phyloP scores from a whole-genome alignment of 2,329 filamentous ascomycete genomes.

The Lachnellula occidentalis region DNA sequence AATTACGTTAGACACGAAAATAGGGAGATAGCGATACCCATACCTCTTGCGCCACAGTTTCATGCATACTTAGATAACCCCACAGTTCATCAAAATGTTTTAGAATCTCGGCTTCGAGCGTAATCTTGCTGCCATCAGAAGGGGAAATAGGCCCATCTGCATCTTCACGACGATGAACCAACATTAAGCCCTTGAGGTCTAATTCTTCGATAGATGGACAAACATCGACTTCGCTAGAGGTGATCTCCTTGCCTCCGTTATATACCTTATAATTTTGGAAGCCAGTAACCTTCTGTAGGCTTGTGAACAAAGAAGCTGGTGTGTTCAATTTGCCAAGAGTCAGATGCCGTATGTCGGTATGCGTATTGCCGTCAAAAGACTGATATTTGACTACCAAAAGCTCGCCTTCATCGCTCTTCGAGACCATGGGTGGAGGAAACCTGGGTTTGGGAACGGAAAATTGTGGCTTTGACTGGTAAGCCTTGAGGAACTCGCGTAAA shows the following conservation, averaged over 20 bases:
- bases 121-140: slow-evolving; percentile 47
- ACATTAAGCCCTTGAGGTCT: slow-evolving; percentile 59
- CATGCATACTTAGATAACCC: slow-evolving; percentile 69
- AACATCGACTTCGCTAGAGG: slow-evolving; percentile 53
- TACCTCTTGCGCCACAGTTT: slow-evolving; percentile 63
- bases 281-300: slow-evolving; percentile 62
- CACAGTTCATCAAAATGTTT: slow-evolving; percentile 81
- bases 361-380: slow-evolving; percentile 57
- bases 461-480: slow-evolving; percentile 55
- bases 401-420: slow-evolving; percentile 54
- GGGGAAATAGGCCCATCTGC: slow-evolving; percentile 38
- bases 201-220: slow-evolving; percentile 62
- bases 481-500: slow-evolving; percentile 60
- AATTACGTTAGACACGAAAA: slow-evolving; percentile 3
- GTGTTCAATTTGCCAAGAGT: slow-evolving; percentile 68
- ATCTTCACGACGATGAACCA: slow-evolving; percentile 57
- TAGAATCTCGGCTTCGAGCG: slow-evolving; percentile 73
- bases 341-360: slow-evolving; percentile 56
- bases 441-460: slow-evolving; percentile 54
- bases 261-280: slow-evolving; percentile 74
- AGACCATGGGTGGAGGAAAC: slow-evolving; percentile 45
- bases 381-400: slow-evolving; percentile 67
- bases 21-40: slow-evolving; percentile 8
- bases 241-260: slow-evolving; percentile 60
- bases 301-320: slow-evolving; percentile 61